Base-by-base conservation (phyloP, 768 basidiomycete genomes). In the Kwoniella newhampshirensis region DNA sequence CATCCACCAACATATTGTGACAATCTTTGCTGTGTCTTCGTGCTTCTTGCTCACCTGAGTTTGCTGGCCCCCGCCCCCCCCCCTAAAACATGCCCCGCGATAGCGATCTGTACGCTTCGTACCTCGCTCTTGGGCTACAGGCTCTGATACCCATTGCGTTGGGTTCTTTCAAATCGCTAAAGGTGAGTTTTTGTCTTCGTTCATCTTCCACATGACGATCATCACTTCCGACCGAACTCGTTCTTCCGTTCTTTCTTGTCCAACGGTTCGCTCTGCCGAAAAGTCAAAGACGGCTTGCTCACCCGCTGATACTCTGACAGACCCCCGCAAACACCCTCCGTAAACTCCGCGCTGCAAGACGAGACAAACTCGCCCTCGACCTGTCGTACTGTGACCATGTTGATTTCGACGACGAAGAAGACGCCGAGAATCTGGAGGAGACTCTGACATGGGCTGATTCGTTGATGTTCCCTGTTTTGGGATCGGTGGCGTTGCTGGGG, bases 401-500 rank as follows among this genome's bases (percentile, higher is more conserved):
- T 32, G 67, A 71, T 46, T 57, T 58, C 4, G 65, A 70, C 21
- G 65, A 62, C 18, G 79, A 80, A 1, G 82, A 82, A 7, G 84
- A 81, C 0, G 81, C 82, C 0, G 81, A 82, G 2, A 81, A 85
- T 4, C 82, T 86, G 5, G 81, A 82, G 17, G 87, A 87, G 42
- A 66, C 70, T 4, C 64, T 79, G 5, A 73, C 75, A 18, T 69
- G 75, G 60, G 58, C 55, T 0, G 76, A 78, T 53, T 71, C 74
- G 15, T 61, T 76, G 23, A 32, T 71, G 44, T 77, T 78, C 50
- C 78, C 78, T 12, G 54, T 77, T 1, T 45, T 77, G 26, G 90
- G 88, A 4, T 89, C 88, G 0, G 80, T 79, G 5, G 81, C 81
- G 28, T 79, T 94, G 27, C 78, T 88, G 62, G 83, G 85, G 4